Conservation (phyloP, 129 eudicot species). For the Centrapalus pauciflorus region DNA sequence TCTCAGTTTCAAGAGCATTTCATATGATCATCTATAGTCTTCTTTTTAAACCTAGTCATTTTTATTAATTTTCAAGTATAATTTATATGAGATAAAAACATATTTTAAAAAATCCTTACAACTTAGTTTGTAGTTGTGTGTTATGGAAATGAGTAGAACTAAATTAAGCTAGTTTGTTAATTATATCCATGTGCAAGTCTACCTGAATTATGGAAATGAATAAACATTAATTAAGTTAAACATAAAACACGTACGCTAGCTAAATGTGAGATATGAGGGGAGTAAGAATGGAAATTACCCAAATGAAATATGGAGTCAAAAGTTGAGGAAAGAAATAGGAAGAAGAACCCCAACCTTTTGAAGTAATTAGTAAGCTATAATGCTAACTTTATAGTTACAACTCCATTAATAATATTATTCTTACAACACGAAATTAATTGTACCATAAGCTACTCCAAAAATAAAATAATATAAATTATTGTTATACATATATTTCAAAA, state of each 20-base stretch:
- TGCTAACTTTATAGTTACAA: background rate
- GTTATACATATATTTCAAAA: background rate
- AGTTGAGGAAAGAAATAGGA: background rate
- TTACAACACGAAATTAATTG: too few relatives aligned
- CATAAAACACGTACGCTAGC: conserved; percentile 17
- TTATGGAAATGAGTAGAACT: too few relatives aligned
- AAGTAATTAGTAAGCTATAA: background rate
- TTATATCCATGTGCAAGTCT: conserved; percentile 9
- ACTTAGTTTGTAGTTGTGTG: too few relatives aligned
- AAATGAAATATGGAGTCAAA: background rate
- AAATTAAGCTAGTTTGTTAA: too few relatives aligned
- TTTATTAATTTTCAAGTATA: too few relatives aligned
- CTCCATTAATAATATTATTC: background rate
- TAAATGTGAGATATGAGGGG: background rate
- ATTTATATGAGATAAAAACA: too few relatives aligned
- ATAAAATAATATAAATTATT: too few relatives aligned
- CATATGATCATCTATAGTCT: too few relatives aligned
- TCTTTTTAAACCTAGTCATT: too few relatives aligned
- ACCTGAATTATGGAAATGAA: conserved; percentile 9
- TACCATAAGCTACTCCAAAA: too few relatives aligned
- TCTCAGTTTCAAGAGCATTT: too few relatives aligned
- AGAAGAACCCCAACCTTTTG: background rate
- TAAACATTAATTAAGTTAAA: conserved; percentile 18
- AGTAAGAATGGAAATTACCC: background rate
- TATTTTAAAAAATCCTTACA: too few relatives aligned